Percentiles rank a stretch among this genome's conserved stretches.
These are phyloP conservation scores for Penicillium flavigenum DNA, from an alignment of 495 filamentous ascomycete species.

Conservation along the genomic window DNA sequence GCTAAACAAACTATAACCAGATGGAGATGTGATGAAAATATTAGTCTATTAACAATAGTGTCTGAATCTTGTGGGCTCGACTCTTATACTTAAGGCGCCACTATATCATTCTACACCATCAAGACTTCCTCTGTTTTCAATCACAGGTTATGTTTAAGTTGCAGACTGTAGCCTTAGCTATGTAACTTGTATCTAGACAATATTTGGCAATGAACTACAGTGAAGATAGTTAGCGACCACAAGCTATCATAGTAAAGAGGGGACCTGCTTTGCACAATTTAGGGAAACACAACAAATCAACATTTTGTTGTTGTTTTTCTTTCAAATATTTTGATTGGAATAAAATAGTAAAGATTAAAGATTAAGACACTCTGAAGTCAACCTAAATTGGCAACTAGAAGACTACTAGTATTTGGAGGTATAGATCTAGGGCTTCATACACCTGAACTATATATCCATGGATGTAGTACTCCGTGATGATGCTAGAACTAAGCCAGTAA, in stretches of 20 bases:
- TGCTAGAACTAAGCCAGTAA: neutral
- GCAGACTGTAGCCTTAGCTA: neutral
- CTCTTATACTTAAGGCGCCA: neutral
- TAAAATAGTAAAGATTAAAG: neutral
- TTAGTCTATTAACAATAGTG: neutral
- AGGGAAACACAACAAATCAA: neutral
- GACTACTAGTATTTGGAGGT: neutral
- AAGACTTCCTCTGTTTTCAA: neutral
- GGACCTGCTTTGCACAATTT: neutral
- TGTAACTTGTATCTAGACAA: neutral
- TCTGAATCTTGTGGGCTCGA: neutral
- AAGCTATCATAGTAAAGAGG: neutral
- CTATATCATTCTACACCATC: neutral
- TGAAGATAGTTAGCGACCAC: neutral
- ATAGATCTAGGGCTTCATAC: neutral
- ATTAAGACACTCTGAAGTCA: neutral
- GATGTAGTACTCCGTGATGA: neutral
- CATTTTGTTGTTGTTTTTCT: neutral
- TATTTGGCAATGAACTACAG: neutral
- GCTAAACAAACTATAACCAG: neutral
- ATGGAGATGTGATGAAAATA: neutral
- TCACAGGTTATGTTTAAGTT: neutral
- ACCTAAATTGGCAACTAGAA: neutral
- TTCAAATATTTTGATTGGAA: neutral
- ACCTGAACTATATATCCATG: neutral